A percentile compares a stretch with the other conserved stretches of the same genome.
These are phyloP conservation scores for Cladosporium sp. DNA, from an alignment of 2,329 filamentous ascomycete genomes.

Conservation along the genomic window DNA sequence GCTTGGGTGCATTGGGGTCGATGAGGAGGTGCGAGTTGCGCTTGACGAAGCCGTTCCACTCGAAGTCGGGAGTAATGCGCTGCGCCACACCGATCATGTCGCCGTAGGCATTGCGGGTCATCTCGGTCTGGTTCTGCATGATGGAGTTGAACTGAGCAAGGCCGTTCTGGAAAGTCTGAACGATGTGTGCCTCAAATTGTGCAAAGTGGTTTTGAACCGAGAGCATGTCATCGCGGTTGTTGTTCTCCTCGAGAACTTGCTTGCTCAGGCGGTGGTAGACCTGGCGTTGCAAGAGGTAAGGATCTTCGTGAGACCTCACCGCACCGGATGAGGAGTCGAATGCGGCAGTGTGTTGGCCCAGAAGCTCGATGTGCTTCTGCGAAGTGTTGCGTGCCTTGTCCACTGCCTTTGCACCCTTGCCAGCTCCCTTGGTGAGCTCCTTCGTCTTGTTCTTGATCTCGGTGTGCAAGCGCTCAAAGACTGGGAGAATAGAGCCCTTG, in stretches of 20 bases:
- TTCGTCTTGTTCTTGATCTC: constrained; percentile 97
- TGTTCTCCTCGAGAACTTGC: constrained; percentile 94
- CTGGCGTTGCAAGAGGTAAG: constrained; percentile 81
- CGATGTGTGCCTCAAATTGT: constrained; percentile 81
- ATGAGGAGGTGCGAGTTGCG: constrained; percentile 73
- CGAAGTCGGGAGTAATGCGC: constrained; percentile 78
- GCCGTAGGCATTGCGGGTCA: constrained; percentile 74
- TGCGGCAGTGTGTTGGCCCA: constrained; percentile 79
- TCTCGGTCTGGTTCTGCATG: constrained; percentile 76
- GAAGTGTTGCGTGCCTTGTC: constrained; percentile 83
- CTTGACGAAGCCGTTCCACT: constrained; percentile 82
- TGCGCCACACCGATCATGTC: constrained; percentile 80
- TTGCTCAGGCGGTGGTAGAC: constrained; percentile 82
- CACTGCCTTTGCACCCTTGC: constrained; percentile 84
- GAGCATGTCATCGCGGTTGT: constrained; percentile 87
- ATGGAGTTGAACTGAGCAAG: constrained; percentile 82
- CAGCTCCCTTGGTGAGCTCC: constrained; percentile 77
- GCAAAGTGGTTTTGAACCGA: constrained; percentile 88
- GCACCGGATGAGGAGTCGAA: constrained; percentile 75
- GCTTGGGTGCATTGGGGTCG: constrained; percentile 72
- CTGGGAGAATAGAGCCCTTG: constrained; percentile 80
- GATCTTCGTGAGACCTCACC: constrained; percentile 73
- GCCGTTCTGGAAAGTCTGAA: constrained; percentile 78
- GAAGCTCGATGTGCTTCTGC: constrained; percentile 93
- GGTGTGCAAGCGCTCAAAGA: constrained; percentile 86